Evolutionary conservation across 176 grass and related monocot genomes (phyloP).

Genomic region (Triticum dicoccoides): DNA sequence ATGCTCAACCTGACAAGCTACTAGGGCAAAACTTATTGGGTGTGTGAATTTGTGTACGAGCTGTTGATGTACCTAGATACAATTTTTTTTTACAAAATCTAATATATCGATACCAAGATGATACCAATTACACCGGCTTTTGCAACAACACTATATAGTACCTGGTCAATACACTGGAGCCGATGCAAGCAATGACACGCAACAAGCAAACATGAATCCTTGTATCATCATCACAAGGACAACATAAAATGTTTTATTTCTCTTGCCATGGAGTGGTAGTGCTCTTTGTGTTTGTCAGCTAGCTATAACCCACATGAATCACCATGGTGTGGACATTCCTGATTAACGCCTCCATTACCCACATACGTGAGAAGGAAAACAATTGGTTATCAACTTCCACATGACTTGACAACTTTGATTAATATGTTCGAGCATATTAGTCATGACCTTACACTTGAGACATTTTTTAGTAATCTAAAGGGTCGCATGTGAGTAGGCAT

Average conservation of each 20-base stretch:
- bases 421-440: not conserved
- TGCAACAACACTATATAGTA: not conserved
- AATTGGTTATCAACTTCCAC: not conserved
- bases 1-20: not conserved
- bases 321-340: conserved; percentile 18
- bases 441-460: not conserved
- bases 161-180: not conserved
- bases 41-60: not conserved
- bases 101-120: not conserved
- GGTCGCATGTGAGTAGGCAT: not conserved
- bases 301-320: conserved; percentile 23
- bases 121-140: not conserved
- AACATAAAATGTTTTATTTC: not conserved
- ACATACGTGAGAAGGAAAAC: not conserved
- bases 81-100: not conserved
- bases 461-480: not conserved
- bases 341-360: not conserved
- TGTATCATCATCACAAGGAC: not conserved
- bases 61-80: not conserved
- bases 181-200: not conserved
- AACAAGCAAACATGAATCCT: not conserved
- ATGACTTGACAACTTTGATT: conserved; percentile 5
- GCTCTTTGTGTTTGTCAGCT: conserved; percentile 21
- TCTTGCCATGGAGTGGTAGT: not conserved
- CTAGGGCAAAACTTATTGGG: not conserved